Base-by-base conservation (phyloP, 257 asterid species). In the Solanum etuberosum region DNA sequence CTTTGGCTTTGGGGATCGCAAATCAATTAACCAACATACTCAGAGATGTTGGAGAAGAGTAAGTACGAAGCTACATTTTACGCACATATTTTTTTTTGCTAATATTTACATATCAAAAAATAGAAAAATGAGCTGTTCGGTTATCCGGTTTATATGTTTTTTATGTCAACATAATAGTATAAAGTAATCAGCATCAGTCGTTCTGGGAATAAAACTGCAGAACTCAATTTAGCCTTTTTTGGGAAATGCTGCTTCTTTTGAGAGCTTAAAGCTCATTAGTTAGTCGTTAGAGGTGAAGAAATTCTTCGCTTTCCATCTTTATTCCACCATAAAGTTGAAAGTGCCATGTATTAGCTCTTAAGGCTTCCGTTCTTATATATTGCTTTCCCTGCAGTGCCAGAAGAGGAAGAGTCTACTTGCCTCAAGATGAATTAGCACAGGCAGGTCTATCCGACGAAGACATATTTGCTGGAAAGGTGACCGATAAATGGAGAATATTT, bases 1-100 rank as follows among this genome's bases (percentile, higher is more conserved):
- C 98, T 32, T 92, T 97, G 91, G 94, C 94, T 6, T 87, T 97
- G 35, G 99, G 99, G 40, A 91, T 97, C 9, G 99, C 99, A 0
- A 97, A 97, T 88, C 99, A 97, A 91, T 73, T 97, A 83, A 97
- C 99, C 14, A 97, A 97, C 91, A 97, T 97, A 86, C 98, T 97
- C 71, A 86, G 99, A 86, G 99, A 97, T 88, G 99, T 97, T 29
- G 99, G 99, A 84, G 99, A 97, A 92, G 99, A 97, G 99, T 97
- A 93, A 93, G 99, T 89, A 63, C 38, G 8, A 40, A 29, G 23
- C n/a, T 80, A 29, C 14, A 29, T 18, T 46, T 80, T 46, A 27
- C 5, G 14, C 85, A 46, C 67, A 9, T 15, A 1, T 6, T 5
- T 38, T 18, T 54, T 54, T 18, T 54, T 38, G 34, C 83, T 37